Evolutionary conservation across 495 filamentous ascomycete species (phyloP).

Genomic region (Talaromyces proteolyticus): DNA sequence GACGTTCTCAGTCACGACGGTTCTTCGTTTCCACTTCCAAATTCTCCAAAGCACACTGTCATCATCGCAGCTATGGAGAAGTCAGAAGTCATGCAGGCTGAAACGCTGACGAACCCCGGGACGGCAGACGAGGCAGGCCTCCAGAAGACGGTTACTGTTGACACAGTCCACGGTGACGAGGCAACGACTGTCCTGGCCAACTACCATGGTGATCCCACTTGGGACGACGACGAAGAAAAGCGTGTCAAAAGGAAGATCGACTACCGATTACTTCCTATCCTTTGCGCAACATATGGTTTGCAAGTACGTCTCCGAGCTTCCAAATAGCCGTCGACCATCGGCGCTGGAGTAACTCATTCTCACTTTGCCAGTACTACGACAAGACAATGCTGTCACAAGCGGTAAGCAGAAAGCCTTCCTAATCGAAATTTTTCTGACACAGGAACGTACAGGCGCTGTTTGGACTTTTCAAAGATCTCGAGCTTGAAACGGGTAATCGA

Average conservation of each 20-base stretch:
- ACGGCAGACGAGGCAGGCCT: neutral
- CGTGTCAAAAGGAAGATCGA: conserved; percentile 35
- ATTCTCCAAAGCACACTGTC: neutral
- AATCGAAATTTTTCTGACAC: conserved; percentile 18
- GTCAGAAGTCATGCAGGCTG: neutral
- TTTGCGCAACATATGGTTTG: conserved; percentile 10
- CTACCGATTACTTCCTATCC: conserved; percentile 29
- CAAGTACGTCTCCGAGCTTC: conserved; percentile 8
- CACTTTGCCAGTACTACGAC: conserved; percentile 24
- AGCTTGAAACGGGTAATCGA: conserved; percentile 20
- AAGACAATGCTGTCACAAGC: conserved; percentile 38
- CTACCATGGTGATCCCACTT: conserved; percentile 25
- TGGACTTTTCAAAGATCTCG: conserved; percentile 20
- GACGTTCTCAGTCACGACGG: neutral
- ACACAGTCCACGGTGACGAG: conserved; percentile 31
- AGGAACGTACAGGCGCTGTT: conserved; percentile 17
- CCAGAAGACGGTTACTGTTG: conserved; percentile 8
- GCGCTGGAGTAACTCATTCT: neutral
- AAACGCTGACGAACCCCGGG: neutral
- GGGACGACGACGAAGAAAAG: conserved; percentile 31
- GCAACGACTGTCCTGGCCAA: conserved; percentile 20
- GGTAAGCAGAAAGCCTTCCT: conserved; percentile 27
- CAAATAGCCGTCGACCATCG: neutral
- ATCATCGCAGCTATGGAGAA: neutral
- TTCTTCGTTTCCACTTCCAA: neutral